Conservation (phyloP, 2,329 filamentous ascomycete genomes). For the Diplodia corticola region DNA sequence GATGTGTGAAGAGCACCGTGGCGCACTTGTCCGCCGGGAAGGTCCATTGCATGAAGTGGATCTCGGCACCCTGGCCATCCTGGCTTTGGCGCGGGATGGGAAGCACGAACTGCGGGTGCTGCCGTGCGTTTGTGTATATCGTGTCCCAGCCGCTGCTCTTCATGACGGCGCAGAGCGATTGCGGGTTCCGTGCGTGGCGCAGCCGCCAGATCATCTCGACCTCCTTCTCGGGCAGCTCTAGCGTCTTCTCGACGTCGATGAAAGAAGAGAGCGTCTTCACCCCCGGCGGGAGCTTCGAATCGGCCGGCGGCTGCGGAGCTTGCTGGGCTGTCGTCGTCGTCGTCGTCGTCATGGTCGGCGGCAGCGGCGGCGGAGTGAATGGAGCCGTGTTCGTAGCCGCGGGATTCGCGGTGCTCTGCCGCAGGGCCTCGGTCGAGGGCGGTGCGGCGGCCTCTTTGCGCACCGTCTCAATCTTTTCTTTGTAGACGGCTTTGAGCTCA, state of each 20-base stretch:
- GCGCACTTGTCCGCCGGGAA: constrained; percentile 68
- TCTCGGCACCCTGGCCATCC: constrained; percentile 69
- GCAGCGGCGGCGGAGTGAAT: constrained; percentile 30
- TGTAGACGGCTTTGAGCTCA: constrained; percentile 78
- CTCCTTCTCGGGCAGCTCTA: constrained; percentile 72
- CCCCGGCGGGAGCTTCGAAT: constrained; percentile 42
- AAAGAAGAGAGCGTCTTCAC: constrained; percentile 67
- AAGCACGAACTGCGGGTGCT: constrained; percentile 85
- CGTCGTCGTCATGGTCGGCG: too few relatives aligned
- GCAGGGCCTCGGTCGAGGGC: constrained; percentile 50
- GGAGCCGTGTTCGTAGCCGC: constrained; percentile 27
- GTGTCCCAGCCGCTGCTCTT: constrained; percentile 70
- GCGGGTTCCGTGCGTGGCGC: constrained; percentile 71
- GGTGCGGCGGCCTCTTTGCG: constrained; percentile 64
- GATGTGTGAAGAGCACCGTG: constrained; percentile 82
- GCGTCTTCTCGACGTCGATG: constrained; percentile 78
- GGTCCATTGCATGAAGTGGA: constrained; percentile 96
- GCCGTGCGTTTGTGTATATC: constrained; percentile 70
- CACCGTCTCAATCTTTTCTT: constrained; percentile 75
- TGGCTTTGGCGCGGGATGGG: constrained; percentile 68
- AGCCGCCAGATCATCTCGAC: constrained; percentile 89
- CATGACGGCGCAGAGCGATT: constrained; percentile 81
- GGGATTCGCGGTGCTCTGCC: constrained; percentile 32
- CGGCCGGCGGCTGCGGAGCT: constrained; percentile 28
- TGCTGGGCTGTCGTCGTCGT: constrained; percentile 32